Conservation (phyloP, 2,329 filamentous ascomycete species). For the Phyllosticta citrichinensis region DNA sequence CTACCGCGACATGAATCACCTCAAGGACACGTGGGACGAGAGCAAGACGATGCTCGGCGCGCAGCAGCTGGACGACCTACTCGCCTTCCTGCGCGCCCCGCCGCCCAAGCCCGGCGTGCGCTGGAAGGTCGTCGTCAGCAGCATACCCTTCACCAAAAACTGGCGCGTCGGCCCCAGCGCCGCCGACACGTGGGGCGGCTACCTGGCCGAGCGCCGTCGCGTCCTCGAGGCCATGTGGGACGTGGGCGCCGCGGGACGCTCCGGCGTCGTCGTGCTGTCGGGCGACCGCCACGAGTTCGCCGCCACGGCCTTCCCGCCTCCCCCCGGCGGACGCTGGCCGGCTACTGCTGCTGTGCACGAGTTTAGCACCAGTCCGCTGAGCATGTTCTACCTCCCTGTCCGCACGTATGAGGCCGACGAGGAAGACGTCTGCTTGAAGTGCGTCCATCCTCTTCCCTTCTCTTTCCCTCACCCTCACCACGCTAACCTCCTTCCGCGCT, state of each 20-base stretch:
- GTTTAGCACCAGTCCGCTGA: slow-evolving; percentile 83
- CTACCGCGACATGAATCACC: slow-evolving; percentile 62
- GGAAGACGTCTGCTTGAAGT: slow-evolving; percentile 75
- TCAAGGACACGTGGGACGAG: slow-evolving; percentile 47
- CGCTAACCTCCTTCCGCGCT: neutral
- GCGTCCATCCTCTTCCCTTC: slow-evolving; percentile 29
- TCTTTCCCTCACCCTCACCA: neutral
- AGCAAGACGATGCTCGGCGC: slow-evolving; percentile 81
- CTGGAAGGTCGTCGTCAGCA: slow-evolving; percentile 90
- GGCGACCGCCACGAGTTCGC: slow-evolving; percentile 97
- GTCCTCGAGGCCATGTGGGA: slow-evolving; percentile 92
- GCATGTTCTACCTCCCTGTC: slow-evolving; percentile 85
- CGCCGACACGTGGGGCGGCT: slow-evolving; percentile 88
- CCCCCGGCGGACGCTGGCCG: slow-evolving; percentile 50
- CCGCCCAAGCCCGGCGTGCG: slow-evolving; percentile 67
- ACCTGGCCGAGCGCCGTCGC: slow-evolving; percentile 65
- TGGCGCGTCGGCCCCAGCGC: slow-evolving; percentile 71
- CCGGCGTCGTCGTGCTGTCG: slow-evolving; percentile 73
- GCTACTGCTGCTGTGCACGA: slow-evolving; percentile 56
- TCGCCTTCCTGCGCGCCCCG: slow-evolving; percentile 58
- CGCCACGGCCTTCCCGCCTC: slow-evolving; percentile 62
- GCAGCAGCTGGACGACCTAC: slow-evolving; percentile 67
- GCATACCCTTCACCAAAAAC: slow-evolving; percentile 94
- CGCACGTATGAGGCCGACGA: slow-evolving; percentile 76
- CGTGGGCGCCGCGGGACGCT: slow-evolving; percentile 56